A percentile compares a stretch with the other conserved stretches of the same genome.
These are phyloP conservation scores for Pilatotrama ljubarskyi DNA, from an alignment of 768 basidiomycete species.

Conservation along the genomic window DNA sequence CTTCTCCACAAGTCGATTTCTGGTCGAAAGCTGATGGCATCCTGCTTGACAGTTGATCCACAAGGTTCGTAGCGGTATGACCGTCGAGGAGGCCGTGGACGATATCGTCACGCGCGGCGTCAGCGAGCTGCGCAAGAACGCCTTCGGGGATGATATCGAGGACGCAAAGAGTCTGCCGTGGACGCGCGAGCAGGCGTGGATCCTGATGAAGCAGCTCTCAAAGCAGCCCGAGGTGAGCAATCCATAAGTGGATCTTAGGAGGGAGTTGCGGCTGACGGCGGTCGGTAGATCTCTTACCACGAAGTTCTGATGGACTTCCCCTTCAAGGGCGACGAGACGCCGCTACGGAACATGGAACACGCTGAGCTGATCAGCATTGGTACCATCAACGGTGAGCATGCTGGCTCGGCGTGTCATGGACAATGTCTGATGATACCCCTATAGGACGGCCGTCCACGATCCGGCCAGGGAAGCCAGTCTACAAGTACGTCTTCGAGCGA, in stretches of 20 bases:
- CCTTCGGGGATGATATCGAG: constrained; percentile 90
- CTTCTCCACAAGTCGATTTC: too few species aligned
- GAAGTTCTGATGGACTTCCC: constrained; percentile 79
- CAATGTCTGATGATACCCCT: background rate
- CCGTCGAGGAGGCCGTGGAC: constrained; percentile 79
- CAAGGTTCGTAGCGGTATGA: constrained; percentile 76
- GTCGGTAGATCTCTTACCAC: constrained; percentile 73
- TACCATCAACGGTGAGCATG: constrained; percentile 64
- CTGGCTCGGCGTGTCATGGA: background rate
- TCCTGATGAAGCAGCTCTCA: constrained; percentile 71
- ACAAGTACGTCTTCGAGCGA: constrained; percentile 79
- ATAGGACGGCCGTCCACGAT: constrained; percentile 82
- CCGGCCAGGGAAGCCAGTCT: constrained; percentile 88
- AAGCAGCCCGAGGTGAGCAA: constrained; percentile 56
- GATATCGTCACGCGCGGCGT: constrained; percentile 83
- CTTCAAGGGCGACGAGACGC: constrained; percentile 87
- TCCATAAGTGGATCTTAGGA: background rate
- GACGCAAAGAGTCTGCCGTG: constrained; percentile 83
- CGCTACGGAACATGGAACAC: constrained; percentile 84
- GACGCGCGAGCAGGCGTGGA: constrained; percentile 89
- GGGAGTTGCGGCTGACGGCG: too few species aligned
- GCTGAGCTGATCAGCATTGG: constrained; percentile 83
- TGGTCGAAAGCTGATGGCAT: background rate
- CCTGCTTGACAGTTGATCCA: constrained; percentile 63
- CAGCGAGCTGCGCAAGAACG: constrained; percentile 83